Evolutionary conservation across 345 rosid genomes (phyloP).

Genomic region (Cardiospermum halicacabum): DNA sequence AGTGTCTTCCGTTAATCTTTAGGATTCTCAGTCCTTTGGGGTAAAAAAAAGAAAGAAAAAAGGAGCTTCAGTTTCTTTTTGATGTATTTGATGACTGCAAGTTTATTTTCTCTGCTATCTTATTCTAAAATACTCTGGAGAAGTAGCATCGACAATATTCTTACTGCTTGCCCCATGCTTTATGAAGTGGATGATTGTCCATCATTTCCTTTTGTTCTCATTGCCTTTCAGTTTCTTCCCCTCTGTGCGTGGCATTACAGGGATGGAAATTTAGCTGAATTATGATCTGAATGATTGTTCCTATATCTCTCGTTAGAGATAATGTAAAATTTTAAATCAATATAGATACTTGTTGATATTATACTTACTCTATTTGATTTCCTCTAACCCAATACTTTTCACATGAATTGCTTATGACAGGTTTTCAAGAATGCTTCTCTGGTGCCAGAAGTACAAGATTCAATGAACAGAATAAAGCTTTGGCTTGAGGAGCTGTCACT

Average conservation of each 20-base stretch:
- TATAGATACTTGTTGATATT: not conserved
- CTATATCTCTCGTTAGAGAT: not conserved
- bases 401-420: conserved; percentile 31
- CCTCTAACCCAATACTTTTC: not conserved
- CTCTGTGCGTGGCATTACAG: not conserved
- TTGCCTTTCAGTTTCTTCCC: not conserved
- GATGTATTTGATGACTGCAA: too few relatives aligned
- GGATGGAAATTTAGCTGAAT: not conserved
- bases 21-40: too few relatives aligned
- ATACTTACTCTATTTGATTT: not conserved
- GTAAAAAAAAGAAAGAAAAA: too few relatives aligned
- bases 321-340: not conserved
- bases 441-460: conserved; percentile 44
- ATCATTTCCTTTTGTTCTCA: too few relatives aligned
- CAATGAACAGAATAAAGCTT: conserved; percentile 44
- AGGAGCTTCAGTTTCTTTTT: too few relatives aligned
- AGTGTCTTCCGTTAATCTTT: not conserved
- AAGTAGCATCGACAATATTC: too few relatives aligned
- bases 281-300: not conserved
- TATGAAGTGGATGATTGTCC: too few relatives aligned
- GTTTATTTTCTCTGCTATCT: too few relatives aligned
- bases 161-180: too few relatives aligned
- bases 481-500: conserved; percentile 63
- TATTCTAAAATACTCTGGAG: too few relatives aligned
- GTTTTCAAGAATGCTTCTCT: conserved; percentile 43